Percentiles rank a stretch among this genome's conserved stretches.
Evolutionary conservation across 306 rosid species (phyloP).

Genomic region (Carpinus fangiana): DNA sequence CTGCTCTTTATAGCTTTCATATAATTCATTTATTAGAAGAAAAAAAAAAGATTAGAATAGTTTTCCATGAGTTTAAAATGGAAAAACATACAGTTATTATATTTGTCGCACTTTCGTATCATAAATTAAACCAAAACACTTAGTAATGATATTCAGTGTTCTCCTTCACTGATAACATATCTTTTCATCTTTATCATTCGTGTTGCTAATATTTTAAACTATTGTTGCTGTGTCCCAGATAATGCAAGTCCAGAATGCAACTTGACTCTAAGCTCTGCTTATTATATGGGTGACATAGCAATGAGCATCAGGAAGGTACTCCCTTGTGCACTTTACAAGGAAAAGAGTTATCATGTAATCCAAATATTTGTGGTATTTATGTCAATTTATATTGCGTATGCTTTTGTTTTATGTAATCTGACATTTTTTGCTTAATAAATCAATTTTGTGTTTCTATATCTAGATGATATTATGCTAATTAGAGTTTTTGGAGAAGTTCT

Average conservation of each 20-base stretch:
- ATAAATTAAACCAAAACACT: neutral
- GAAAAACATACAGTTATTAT: neutral
- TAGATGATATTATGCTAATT: neutral
- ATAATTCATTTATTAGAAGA: neutral
- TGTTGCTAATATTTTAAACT: neutral
- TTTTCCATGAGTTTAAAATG: neutral
- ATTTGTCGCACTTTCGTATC: neutral
- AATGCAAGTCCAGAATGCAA: slow-evolving; percentile 80
- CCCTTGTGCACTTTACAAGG: slow-evolving; percentile 22
- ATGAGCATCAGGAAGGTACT: slow-evolving; percentile 89
- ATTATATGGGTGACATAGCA: slow-evolving; percentile 87
- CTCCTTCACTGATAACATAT: neutral
- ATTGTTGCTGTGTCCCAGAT: slow-evolving; percentile 47
- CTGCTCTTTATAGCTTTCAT: neutral
- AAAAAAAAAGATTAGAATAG: neutral
- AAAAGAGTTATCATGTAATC: neutral
- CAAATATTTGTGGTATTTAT: neutral
- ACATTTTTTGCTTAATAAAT: neutral
- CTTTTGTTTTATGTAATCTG: neutral
- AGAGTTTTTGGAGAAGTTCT: neutral
- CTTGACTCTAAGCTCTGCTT: slow-evolving; percentile 70
- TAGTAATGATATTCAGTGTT: neutral
- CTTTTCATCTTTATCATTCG: neutral
- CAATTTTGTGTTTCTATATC: neutral
- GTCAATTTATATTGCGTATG: neutral